Evolutionary conservation across 2,329 filamentous ascomycete genomes (phyloP).

Genomic region (Colletotrichum tropicale): DNA sequence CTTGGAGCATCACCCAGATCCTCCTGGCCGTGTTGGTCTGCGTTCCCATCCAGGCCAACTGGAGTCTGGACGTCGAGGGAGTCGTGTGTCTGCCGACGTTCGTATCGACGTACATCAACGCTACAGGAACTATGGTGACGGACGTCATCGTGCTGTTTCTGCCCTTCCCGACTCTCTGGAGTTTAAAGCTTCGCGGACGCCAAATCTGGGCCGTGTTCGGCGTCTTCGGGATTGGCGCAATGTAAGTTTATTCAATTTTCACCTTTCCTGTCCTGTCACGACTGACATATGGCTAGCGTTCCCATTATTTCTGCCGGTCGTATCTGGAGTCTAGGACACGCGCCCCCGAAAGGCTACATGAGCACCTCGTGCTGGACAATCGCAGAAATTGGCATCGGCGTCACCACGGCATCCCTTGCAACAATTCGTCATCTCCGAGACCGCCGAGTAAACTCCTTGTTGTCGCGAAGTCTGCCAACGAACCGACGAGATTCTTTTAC

Average conservation of each 20-base stretch:
- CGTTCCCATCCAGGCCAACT: background rate
- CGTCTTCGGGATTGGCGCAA: background rate
- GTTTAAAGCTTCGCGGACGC: background rate
- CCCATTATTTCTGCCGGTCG: background rate
- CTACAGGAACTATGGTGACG: background rate
- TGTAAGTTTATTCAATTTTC: background rate
- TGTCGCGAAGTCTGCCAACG: background rate
- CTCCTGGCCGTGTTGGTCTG: background rate
- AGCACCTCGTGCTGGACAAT: conserved; percentile 3
- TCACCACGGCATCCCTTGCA: background rate
- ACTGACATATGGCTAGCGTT: background rate
- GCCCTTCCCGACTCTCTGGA: conserved; percentile 1
- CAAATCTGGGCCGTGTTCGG: background rate
- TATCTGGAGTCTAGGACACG: background rate
- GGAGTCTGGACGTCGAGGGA: background rate
- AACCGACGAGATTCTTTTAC: background rate
- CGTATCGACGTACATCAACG: background rate
- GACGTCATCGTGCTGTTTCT: conserved; percentile 10
- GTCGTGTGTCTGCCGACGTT: background rate
- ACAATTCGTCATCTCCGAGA: background rate
- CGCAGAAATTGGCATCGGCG: background rate
- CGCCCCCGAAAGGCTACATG: background rate
- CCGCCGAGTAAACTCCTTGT: background rate
- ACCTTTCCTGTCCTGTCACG: background rate
- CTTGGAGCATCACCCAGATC: background rate